Evolutionary conservation across 768 basidiomycete species (phyloP).

Genomic region (Mycena haematopus): DNA sequence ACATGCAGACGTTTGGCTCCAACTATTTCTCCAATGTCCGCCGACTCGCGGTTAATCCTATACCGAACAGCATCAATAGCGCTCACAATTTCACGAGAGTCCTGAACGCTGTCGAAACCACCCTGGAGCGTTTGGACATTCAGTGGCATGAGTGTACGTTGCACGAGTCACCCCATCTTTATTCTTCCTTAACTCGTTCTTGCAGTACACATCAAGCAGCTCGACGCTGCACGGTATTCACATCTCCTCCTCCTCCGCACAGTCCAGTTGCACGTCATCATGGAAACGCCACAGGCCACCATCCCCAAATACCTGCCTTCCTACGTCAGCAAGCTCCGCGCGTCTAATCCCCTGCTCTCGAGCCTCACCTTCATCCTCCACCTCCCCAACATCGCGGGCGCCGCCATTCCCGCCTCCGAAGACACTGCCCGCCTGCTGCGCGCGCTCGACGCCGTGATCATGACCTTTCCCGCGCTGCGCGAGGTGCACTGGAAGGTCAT

Average conservation of each 20-base stretch:
- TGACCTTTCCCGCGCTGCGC: not conserved
- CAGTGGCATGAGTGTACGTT: slow-evolving; percentile 22
- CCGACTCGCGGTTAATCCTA: slow-evolving; percentile 19
- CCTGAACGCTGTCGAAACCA: slow-evolving; percentile 14
- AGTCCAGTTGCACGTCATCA: slow-evolving; percentile 19
- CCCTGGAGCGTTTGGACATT: slow-evolving; percentile 20
- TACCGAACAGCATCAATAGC: slow-evolving; percentile 13
- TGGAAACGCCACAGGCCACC: not conserved
- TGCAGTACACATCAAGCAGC: not conserved
- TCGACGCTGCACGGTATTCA: not conserved
- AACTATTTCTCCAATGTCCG: slow-evolving; percentile 8
- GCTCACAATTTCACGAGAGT: not conserved
- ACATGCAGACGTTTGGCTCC: not conserved
- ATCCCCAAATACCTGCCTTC: slow-evolving; percentile 11
- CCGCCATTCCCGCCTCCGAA: not conserved
- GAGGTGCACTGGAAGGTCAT: not conserved
- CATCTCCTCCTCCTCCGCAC: slow-evolving; percentile 5
- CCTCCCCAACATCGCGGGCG: not conserved
- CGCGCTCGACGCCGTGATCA: not conserved
- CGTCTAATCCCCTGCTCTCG: slow-evolving; percentile 2
- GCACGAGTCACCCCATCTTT: not conserved
- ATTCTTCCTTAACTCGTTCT: not conserved
- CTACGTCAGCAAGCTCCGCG: slow-evolving; percentile 4
- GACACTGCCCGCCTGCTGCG: too few relatives aligned
- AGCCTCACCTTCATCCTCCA: slow-evolving; percentile 5